A percentile compares a stretch with the other conserved stretches of the same genome.
Conservation (phyloP, 176 grass and related monocot genomes). For the Musa itinerans region DNA sequence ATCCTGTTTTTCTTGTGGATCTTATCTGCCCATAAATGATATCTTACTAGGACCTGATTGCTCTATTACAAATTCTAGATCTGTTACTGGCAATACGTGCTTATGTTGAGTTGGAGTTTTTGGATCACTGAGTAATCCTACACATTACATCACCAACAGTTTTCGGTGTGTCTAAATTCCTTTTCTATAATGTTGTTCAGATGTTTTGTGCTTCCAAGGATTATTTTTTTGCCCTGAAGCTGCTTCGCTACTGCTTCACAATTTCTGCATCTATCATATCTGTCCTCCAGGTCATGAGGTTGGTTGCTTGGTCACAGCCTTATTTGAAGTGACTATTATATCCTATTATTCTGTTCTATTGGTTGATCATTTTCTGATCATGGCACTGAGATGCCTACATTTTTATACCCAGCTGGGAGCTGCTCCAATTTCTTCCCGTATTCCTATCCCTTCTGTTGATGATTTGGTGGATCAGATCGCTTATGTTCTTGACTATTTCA, state of each 20-base stretch:
- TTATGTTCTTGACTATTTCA: conserved; percentile 19
- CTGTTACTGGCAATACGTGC: background rate
- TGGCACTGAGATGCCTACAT: background rate
- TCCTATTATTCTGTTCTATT: background rate
- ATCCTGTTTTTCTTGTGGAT: background rate
- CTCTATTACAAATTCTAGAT: background rate
- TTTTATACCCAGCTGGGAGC: conserved; percentile 7
- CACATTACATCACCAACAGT: background rate
- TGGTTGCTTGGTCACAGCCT: background rate
- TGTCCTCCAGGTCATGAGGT: conserved; percentile 27
- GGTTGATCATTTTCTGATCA: background rate
- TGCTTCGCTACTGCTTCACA: conserved; percentile 19
- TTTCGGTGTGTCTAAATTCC: background rate
- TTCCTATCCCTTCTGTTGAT: conserved; percentile 20
- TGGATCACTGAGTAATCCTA: background rate
- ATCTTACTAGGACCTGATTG: background rate
- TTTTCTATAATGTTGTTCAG: background rate
- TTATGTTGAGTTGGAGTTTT: background rate
- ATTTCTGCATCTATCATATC: conserved; percentile 26
- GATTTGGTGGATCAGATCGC: conserved; percentile 26
- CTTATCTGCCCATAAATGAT: background rate
- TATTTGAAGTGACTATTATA: background rate
- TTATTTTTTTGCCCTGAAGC: conserved; percentile 19
- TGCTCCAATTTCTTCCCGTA: conserved; percentile 14
- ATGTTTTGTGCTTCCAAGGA: conserved; percentile 24